Evolutionary conservation across 2,329 filamentous ascomycete genomes (phyloP).

Genomic region (Helicocarpus griseus): DNA sequence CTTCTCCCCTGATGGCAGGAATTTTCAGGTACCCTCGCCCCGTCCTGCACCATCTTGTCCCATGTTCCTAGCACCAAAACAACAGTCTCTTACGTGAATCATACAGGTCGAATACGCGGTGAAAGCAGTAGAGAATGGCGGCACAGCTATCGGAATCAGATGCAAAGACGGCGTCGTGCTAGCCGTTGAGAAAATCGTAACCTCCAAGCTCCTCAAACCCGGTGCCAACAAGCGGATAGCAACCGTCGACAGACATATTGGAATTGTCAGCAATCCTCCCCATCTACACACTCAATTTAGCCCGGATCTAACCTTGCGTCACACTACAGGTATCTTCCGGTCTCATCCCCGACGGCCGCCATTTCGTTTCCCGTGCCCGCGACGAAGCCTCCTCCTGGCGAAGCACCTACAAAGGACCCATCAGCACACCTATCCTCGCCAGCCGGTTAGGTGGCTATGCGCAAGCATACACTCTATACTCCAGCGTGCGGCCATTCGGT

Average conservation of each 20-base stretch:
- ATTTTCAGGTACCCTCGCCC: slow-evolving; percentile 66
- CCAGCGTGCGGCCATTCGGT: slow-evolving; percentile 90
- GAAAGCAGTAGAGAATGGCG: slow-evolving; percentile 96
- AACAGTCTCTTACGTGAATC: slow-evolving; percentile 11
- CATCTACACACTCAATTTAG: not conserved
- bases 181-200: slow-evolving; percentile 91
- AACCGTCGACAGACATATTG: slow-evolving; percentile 85
- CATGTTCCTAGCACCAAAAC: not conserved
- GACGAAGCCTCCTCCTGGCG: slow-evolving; percentile 91
- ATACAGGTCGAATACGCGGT: slow-evolving; percentile 79
- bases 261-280: slow-evolving; percentile 58
- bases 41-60: not conserved
- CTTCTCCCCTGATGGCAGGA: slow-evolving; percentile 97
- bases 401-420: slow-evolving; percentile 86
- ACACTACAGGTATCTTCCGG: slow-evolving; percentile 71
- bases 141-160: slow-evolving; percentile 89
- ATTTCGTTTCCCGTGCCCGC: slow-evolving; percentile 88
- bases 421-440: slow-evolving; percentile 78
- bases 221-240: slow-evolving; percentile 96
- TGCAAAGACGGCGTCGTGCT: slow-evolving; percentile 96
- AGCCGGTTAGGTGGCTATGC: slow-evolving; percentile 92
- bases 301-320: slow-evolving; percentile 4
- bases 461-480: slow-evolving; percentile 96
- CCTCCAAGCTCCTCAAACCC: slow-evolving; percentile 89
- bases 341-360: slow-evolving; percentile 86